Evolutionary conservation across 2,329 filamentous ascomycete genomes (phyloP), one percentile per base, ranked within the genome.

Genomic region (Cercospora zeina): DNA sequence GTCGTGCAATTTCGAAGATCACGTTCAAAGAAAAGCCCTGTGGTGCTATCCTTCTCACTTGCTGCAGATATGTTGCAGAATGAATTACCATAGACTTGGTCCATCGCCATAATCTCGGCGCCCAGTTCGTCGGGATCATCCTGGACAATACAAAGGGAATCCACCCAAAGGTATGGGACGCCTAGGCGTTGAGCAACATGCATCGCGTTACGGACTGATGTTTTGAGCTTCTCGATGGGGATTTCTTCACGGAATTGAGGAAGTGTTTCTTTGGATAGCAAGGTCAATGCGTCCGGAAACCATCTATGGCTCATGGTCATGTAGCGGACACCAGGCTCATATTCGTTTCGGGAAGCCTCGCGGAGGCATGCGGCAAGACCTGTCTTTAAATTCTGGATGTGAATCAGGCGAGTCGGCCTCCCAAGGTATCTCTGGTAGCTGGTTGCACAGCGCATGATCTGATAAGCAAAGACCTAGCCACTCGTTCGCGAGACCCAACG

Each of bases 91-190:
- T 61, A 61, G 30, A 61, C 33, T 24, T 50, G n/a, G n/a, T 31
- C 8, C 64, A 66, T 66, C 19, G 42, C 19, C 14, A 47, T 37
- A 16, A 54, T 58, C 19, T 66, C 62, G 10, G 13, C 27, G 7
- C 31, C 21, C 63, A 63, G 69, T 54, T 70, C 67, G 39, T 63
- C 62, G 3, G 21, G 50, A 31, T 54, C 51, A 33, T 62, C 56
- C 16, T 64, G 62, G 14, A 64, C 51, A 19, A 64, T 64, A 50
- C 59, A 64, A 8, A 64, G 56, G 19, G 59, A 58, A 16, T 64
- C 59, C n/a, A 64, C 59, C 62, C 62, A 63, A 3, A 63, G 19
- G 16, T 63, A 53, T 37, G 39, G 42, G 14, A 61, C 6, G 21
- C 21, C 42, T 11, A 49, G 42, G 14, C 21, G 42, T 49, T 49